Conservation (phyloP, 148 eudicot species). For the Nyssa sinensis region DNA sequence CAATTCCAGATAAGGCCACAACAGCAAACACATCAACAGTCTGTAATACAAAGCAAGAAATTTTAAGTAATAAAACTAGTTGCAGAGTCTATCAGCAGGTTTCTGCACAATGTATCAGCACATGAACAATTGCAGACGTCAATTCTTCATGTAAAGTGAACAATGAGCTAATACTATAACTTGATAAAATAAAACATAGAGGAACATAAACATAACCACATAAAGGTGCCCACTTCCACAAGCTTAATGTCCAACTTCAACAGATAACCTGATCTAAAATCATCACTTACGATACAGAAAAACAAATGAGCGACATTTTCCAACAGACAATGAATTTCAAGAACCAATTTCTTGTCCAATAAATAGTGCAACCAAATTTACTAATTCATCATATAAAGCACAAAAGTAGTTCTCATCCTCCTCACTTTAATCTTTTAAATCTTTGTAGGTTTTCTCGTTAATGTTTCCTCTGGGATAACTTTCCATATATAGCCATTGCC, state of each 20-base stretch:
- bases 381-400: too few relatives aligned
- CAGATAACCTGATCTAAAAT: neutral
- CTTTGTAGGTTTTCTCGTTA: neutral
- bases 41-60: constrained; percentile 53
- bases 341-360: too few relatives aligned
- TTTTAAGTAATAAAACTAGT: constrained; percentile 22
- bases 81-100: constrained; percentile 7
- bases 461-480: neutral
- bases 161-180: too few relatives aligned
- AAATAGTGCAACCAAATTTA: too few relatives aligned
- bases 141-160: too few relatives aligned
- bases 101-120: neutral
- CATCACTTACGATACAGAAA: neutral
- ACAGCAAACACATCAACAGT: constrained; percentile 99
- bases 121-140: too few relatives aligned
- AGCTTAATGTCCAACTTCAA: constrained; percentile 7
- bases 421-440: neutral
- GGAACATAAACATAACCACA: neutral
- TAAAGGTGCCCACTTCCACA: neutral
- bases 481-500: too few relatives aligned
- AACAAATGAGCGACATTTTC: neutral
- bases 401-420: neutral
- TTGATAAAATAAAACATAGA: too few relatives aligned
- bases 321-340: too few relatives aligned
- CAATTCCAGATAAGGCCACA: constrained; percentile 97